Evolutionary conservation across 108 stramenopile genomes (phyloP).

Genomic region (Cafeteria roenbergensis): DNA sequence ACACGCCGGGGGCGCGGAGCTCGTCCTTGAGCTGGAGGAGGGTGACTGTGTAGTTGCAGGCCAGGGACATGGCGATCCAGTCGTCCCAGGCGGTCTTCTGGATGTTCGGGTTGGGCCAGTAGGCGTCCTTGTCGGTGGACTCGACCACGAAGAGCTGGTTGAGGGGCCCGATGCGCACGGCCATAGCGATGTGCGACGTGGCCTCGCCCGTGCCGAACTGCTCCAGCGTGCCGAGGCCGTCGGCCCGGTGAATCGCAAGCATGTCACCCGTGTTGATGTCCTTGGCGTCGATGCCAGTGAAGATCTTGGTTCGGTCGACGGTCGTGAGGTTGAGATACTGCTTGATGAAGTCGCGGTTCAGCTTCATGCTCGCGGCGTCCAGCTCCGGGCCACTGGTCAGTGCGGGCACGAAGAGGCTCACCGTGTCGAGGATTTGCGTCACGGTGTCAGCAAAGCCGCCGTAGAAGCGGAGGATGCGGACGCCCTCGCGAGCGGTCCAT

Average conservation of each 20-base stretch:
- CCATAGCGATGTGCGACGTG: not conserved
- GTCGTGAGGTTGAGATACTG: not conserved
- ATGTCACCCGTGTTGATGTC: not conserved
- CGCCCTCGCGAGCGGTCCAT: not conserved
- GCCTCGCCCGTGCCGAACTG: not conserved
- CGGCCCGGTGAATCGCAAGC: not conserved
- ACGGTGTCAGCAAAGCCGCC: not conserved
- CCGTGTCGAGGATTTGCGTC: not conserved
- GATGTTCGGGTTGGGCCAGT: constrained; percentile 1
- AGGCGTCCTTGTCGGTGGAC: not conserved
- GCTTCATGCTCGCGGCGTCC: not conserved
- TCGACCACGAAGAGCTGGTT: not conserved
- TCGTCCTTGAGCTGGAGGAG: not conserved
- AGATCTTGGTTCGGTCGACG: not conserved
- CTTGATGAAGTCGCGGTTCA: not conserved
- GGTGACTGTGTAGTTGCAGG: not conserved
- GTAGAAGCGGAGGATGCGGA: not conserved
- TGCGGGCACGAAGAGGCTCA: not conserved
- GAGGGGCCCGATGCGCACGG: not conserved
- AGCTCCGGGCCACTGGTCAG: not conserved
- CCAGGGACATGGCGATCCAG: not conserved
- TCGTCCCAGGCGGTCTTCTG: not conserved
- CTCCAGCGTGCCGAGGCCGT: not conserved
- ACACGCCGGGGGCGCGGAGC: not conserved
- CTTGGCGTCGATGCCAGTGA: not conserved